phyloP scores from a whole-genome alignment of 768 basidiomycete species.

The Mycena polygramma region DNA sequence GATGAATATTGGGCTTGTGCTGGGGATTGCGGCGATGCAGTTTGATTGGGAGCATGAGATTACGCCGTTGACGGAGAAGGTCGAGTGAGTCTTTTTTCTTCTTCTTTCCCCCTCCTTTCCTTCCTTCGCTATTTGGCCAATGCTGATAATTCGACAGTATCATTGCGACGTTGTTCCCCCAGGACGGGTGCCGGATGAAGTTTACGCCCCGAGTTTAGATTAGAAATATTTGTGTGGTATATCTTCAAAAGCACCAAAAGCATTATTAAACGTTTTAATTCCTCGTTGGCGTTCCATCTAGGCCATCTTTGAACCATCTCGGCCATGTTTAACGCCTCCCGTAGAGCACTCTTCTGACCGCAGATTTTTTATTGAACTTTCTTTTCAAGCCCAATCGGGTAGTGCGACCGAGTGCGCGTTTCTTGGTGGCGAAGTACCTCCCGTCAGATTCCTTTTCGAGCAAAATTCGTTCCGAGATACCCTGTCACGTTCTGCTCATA shows the following conservation, averaged over 20 bases:
- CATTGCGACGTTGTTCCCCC: conserved; percentile 97
- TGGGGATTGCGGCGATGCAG: conserved; percentile 84
- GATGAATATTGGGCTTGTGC: conserved; percentile 89
- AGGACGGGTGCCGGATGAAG: conserved; percentile 89
- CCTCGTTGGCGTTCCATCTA: too few species aligned
- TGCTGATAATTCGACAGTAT: conserved; percentile 62
- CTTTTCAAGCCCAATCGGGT: too few species aligned
- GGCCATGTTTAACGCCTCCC: too few species aligned
- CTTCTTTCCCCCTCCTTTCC: conserved; percentile 11
- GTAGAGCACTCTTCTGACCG: too few species aligned
- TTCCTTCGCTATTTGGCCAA: conserved; percentile 2
- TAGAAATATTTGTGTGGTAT: conserved; percentile 14
- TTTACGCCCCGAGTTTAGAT: conserved; percentile 69
- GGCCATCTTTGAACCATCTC: too few species aligned
- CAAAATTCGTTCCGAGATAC: too few species aligned
- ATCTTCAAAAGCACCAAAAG: conserved; percentile 5
- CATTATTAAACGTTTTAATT: not conserved
- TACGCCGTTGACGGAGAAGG: conserved; percentile 84
- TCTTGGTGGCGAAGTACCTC: too few species aligned
- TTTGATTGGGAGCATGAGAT: conserved; percentile 90
- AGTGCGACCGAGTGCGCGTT: too few species aligned
- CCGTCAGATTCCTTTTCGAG: too few species aligned
- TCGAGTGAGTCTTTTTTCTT: conserved; percentile 71
- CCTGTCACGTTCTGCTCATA: too few species aligned
- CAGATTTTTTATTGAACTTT: too few species aligned